phyloP scores from a whole-genome alignment of 257 asterid genomes.

The Henckelia pumila region DNA sequence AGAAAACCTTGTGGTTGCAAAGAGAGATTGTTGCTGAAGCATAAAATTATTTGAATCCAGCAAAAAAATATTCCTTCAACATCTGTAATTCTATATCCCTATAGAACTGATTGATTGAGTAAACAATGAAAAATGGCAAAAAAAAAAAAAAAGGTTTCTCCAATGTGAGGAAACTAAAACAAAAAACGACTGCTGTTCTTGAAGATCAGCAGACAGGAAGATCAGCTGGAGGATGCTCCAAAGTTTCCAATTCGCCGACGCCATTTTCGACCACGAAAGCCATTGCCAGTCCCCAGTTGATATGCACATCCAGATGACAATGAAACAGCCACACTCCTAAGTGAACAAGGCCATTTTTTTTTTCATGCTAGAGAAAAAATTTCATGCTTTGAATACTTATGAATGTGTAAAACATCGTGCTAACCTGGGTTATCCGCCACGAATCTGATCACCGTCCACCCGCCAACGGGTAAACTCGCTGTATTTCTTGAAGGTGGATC shows the following conservation, averaged over 20 bases:
- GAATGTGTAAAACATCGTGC: not conserved
- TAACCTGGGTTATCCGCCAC: slow-evolving; percentile 95
- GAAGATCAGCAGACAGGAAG: slow-evolving; percentile 53
- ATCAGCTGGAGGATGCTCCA: slow-evolving; percentile 68
- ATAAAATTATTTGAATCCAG: not conserved
- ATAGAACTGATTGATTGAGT: not conserved
- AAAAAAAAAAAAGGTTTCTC: slow-evolving; percentile 20
- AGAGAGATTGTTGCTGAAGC: not conserved
- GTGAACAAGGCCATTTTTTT: too few species aligned
- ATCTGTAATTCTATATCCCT: not conserved
- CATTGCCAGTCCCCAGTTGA: slow-evolving; percentile 82
- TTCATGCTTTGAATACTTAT: not conserved
- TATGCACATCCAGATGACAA: slow-evolving; percentile 90
- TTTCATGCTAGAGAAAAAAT: too few species aligned
- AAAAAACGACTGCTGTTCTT: too few species aligned
- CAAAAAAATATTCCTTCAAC: not conserved
- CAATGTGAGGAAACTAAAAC: slow-evolving; percentile 25
- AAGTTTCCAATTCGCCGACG: slow-evolving; percentile 45
- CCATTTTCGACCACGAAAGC: slow-evolving; percentile 79
- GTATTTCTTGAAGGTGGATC: slow-evolving; percentile 89
- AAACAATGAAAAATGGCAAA: not conserved
- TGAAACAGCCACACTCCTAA: slow-evolving; percentile 92
- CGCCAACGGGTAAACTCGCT: slow-evolving; percentile 75
- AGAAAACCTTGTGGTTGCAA: not conserved
- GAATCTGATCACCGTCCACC: slow-evolving; percentile 90